phyloP scores from a whole-genome alignment of 192 early-diverging fungal species.

The Spinellus fusiger region DNA sequence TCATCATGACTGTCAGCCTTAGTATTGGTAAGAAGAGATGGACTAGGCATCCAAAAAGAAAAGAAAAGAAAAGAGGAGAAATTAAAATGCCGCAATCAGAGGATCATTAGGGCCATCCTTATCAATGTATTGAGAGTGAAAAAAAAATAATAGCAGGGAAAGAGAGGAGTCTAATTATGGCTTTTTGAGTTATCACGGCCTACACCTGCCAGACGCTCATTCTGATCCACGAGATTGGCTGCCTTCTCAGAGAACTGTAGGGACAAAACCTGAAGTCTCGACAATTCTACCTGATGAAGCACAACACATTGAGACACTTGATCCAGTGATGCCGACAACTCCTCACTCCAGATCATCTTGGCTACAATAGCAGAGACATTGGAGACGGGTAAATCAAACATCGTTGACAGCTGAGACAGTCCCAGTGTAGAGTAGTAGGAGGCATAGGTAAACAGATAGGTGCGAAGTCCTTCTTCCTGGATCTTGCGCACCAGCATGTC shows the following conservation, averaged over 20 bases:
- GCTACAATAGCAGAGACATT: conserved; percentile 73
- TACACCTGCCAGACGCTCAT: conserved; percentile 67
- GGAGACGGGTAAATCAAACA: conserved; percentile 76
- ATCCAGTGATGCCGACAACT: conserved; percentile 85
- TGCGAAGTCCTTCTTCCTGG: conserved; percentile 93
- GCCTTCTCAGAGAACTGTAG: conserved; percentile 87
- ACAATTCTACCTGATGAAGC: conserved; percentile 70
- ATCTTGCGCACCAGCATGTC: conserved; percentile 85
- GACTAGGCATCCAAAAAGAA: too few relatives aligned
- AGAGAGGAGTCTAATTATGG: not conserved
- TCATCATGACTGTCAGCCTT: not conserved
- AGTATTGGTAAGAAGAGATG: too few relatives aligned
- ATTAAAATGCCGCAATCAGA: not conserved
- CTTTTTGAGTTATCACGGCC: not conserved
- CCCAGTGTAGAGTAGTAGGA: conserved; percentile 87
- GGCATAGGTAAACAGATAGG: conserved; percentile 91
- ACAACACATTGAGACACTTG: conserved; percentile 76
- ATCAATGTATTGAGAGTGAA: not conserved
- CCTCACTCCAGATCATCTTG: conserved; percentile 93
- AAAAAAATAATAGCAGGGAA: not conserved
- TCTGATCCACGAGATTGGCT: conserved; percentile 75
- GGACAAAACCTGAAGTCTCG: conserved; percentile 79
- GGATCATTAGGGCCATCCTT: too few relatives aligned
- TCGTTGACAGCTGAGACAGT: conserved; percentile 71
- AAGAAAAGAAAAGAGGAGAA: not conserved